Base-by-base conservation (phyloP, 169 alveolate species). In the Eimeria falciformis region DNA sequence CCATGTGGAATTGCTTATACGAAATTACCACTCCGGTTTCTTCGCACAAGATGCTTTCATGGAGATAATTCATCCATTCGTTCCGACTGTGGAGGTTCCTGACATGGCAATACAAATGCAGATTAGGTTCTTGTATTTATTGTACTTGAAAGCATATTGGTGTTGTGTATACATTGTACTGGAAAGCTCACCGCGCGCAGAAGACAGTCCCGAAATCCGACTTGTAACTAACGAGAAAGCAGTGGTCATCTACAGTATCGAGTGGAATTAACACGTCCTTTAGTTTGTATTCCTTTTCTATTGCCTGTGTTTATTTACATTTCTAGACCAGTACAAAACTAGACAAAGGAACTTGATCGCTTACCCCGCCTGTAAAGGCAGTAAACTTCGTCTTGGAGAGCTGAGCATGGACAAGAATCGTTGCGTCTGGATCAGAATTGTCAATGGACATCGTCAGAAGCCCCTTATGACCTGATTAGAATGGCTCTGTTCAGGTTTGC, bases 11-110 rank as follows among this genome's bases (percentile, higher is more conserved):
- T 1, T 17, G 17, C n/a, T 37, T 0, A 40, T 18, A 1, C 37
- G 18, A 40, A 1, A 71, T 66, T 21, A 86, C 92, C 37, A 86
- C 85, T 37, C 92, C 92, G 18, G 92, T 86, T 25, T 86, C 86
- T 27, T 86, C 79, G 85, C 92, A 86, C 11, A 86, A 37, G 43
- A 86, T 86, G 18, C 78, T 69, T 23, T 86, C 92, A 45, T 86
- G 92, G 46, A 86, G 56, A 18, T 66, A 66, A 53, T 86, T 86
- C 50, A 86, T 47, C 92, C 92, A 86, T 14, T 66, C 71, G 23
- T 86, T 68, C 0, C 92, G 84, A 55, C 62, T 33, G 45, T 62
- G 86, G 21, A 47, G 62, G 40, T 69, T 78, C 23, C 92, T 86
- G 92, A 66, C 46, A 25, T 23, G 33, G 25, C 33, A 27, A 25